Conservation (phyloP, 1,284 basidiomycete species). For the Termitomyces sp. region DNA sequence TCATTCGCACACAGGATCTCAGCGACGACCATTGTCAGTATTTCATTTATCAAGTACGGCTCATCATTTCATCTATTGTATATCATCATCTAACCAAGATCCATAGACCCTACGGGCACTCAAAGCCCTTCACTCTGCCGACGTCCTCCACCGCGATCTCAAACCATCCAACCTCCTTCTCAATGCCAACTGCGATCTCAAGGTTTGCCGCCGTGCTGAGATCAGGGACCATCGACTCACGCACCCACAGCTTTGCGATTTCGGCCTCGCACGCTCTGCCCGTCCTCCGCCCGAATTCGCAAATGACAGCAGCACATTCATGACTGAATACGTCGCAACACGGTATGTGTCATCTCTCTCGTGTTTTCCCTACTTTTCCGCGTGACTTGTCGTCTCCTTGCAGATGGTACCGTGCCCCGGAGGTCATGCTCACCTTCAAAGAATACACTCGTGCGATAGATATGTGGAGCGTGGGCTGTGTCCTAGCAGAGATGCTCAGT, state of each 20-base stretch:
- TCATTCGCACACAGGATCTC: slow-evolving; percentile 80
- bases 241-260: slow-evolving; percentile 80
- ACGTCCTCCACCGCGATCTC: slow-evolving; percentile 84
- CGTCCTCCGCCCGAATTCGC: slow-evolving; percentile 76
- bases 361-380: background rate
- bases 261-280: slow-evolving; percentile 85
- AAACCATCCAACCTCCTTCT: slow-evolving; percentile 91
- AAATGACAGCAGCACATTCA: slow-evolving; percentile 82
- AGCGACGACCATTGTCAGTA: slow-evolving; percentile 93
- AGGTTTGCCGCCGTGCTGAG: slow-evolving; percentile 42
- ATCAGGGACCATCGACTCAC: background rate
- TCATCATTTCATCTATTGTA: slow-evolving; percentile 7
- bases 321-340: slow-evolving; percentile 94
- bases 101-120: slow-evolving; percentile 74
- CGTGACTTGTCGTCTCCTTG: background rate
- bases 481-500: slow-evolving; percentile 90
- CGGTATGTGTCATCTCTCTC: slow-evolving; percentile 40
- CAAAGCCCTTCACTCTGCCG: slow-evolving; percentile 89
- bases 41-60: slow-evolving; percentile 86
- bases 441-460: slow-evolving; percentile 92
- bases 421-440: slow-evolving; percentile 95
- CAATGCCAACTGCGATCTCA: slow-evolving; percentile 94
- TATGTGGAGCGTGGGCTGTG: slow-evolving; percentile 91
- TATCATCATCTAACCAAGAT: background rate
- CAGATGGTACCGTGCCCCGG: slow-evolving; percentile 92